phyloP scores from a whole-genome alignment of 2,329 filamentous ascomycete species.

The Thielaviopsis musarum region DNA sequence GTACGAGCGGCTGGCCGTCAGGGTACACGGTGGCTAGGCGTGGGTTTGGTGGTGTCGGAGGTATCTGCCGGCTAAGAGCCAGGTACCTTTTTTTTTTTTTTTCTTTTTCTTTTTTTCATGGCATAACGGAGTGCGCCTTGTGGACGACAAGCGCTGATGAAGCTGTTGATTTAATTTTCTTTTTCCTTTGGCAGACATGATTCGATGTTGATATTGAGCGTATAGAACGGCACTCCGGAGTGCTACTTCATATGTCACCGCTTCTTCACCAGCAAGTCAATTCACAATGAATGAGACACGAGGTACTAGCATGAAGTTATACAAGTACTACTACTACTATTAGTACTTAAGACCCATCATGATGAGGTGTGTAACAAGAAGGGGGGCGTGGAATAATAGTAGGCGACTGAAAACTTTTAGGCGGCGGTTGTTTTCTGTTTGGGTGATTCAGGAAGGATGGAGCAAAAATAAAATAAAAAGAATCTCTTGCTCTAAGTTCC shows the following conservation, averaged over 20 bases:
- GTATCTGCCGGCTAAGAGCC: background rate
- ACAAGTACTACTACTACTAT: too few relatives aligned
- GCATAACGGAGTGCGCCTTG: background rate
- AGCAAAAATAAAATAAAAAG: too few relatives aligned
- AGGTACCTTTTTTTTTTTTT: background rate
- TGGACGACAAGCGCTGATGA: background rate
- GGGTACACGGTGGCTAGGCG: background rate
- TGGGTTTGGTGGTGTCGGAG: background rate
- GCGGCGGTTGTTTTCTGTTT: background rate
- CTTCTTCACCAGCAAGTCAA: too few relatives aligned
- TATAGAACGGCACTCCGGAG: too few relatives aligned
- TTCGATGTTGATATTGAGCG: too few relatives aligned
- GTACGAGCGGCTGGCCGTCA: background rate
- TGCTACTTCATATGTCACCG: too few relatives aligned
- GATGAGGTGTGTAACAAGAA: background rate
- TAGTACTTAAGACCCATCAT: background rate
- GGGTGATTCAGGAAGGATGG: too few relatives aligned
- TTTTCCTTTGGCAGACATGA: too few relatives aligned
- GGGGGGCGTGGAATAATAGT: too few relatives aligned
- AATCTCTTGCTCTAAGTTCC: background rate
- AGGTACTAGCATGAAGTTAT: too few relatives aligned
- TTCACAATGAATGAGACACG: too few relatives aligned
- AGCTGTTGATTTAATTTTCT: background rate
- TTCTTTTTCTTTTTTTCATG: too few relatives aligned
- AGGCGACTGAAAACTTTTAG: background rate